Conservation (phyloP, 345 rosid species). For the Eucalyptus sp. region DNA sequence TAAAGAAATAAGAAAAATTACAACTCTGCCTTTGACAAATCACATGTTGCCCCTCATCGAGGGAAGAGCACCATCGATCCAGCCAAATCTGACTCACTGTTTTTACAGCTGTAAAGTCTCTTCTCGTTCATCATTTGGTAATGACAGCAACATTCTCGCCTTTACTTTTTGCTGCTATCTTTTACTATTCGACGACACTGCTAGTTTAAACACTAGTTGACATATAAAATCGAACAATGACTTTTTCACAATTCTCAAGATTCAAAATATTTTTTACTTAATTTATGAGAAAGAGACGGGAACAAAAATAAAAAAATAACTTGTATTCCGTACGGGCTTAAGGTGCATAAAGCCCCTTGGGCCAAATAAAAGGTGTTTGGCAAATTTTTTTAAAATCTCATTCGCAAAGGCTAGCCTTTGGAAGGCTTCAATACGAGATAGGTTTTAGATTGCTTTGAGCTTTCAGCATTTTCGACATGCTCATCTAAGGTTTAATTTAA, state of each 20-base stretch:
- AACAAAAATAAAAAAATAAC: too few species aligned
- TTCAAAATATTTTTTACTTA: too few species aligned
- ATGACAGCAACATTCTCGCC: neutral
- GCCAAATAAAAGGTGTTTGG: too few species aligned
- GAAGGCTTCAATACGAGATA: too few species aligned
- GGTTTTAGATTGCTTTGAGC: rapidly evolving
- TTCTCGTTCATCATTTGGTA: neutral
- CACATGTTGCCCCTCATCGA: neutral
- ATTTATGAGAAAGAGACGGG: neutral
- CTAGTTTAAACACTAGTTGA: neutral
- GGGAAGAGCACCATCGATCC: too few species aligned
- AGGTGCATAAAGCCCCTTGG: too few species aligned
- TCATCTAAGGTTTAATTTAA: too few species aligned
- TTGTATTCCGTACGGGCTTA: neutral
- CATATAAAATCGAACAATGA: neutral
- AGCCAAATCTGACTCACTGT: neutral
- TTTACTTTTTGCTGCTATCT: too few species aligned
- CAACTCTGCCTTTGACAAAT: neutral
- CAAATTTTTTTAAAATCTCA: rapidly evolving
- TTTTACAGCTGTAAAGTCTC: neutral
- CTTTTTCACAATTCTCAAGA: neutral
- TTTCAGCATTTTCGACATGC: rapidly evolving
- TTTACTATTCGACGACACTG: neutral
- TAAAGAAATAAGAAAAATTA: neutral
- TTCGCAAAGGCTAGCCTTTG: rapidly evolving